Evolutionary conservation across 2,329 filamentous ascomycete genomes (phyloP).

Genomic region (Epichloe bromicola): DNA sequence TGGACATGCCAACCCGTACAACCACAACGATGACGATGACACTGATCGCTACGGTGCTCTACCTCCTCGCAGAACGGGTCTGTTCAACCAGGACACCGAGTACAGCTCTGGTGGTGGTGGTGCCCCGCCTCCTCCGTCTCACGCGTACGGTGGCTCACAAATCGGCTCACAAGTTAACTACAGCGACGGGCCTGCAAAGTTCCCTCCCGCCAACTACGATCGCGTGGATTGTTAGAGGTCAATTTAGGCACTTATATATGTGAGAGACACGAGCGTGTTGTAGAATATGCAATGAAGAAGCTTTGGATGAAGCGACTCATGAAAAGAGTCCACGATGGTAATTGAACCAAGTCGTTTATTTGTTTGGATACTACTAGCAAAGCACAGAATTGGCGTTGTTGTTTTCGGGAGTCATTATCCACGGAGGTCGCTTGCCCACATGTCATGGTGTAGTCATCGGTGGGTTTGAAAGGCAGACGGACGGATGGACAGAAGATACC

Average conservation of each 20-base stretch:
- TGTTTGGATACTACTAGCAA: neutral
- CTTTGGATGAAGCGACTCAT: no score
- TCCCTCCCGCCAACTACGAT: slow-evolving; percentile 46
- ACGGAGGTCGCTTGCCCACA: neutral
- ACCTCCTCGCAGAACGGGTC: slow-evolving; percentile 24
- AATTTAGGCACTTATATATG: neutral
- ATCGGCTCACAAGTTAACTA: slow-evolving; percentile 31
- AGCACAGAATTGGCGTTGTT: neutral
- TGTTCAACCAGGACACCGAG: slow-evolving; percentile 39
- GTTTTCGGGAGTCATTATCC: neutral
- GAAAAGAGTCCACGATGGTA: neutral
- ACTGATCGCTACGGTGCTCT: slow-evolving; percentile 26
- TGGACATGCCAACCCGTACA: slow-evolving; percentile 25
- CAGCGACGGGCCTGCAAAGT: slow-evolving; percentile 37
- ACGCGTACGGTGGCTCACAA: slow-evolving; percentile 20
- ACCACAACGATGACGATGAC: slow-evolving; percentile 26
- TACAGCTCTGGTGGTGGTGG: slow-evolving; percentile 26
- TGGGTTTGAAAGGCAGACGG: neutral
- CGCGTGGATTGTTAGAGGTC: slow-evolving; percentile 25
- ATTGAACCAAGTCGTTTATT: neutral
- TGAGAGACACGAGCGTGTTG: slow-evolving; percentile 8
- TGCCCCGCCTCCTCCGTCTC: slow-evolving; percentile 13
- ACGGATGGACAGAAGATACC: neutral
- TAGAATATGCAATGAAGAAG: slow-evolving; percentile 3
- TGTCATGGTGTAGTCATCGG: neutral